phyloP scores from a whole-genome alignment of 371 early-diverging fungal genomes.

The Batkoa obscura region DNA sequence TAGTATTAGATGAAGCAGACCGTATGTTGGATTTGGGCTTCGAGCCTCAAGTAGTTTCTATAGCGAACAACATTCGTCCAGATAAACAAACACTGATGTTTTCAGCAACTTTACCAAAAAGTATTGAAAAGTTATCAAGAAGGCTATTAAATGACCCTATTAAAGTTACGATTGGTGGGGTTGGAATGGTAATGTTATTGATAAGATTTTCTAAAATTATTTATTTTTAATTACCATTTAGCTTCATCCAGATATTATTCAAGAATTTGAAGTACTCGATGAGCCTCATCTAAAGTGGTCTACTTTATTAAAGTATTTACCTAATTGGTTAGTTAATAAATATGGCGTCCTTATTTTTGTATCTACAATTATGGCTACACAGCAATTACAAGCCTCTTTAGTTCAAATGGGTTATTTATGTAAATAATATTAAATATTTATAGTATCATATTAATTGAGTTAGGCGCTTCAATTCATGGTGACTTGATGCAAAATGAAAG shows the following conservation, averaged over 20 bases:
- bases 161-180: slow-evolving; percentile 92
- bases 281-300: slow-evolving; percentile 44
- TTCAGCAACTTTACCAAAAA: slow-evolving; percentile 97
- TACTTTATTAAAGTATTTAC: slow-evolving; percentile 86
- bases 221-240: background rate
- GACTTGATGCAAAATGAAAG: slow-evolving; percentile 93
- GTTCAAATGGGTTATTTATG: slow-evolving; percentile 53
- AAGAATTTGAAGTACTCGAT: background rate
- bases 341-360: slow-evolving; percentile 44
- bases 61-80: background rate
- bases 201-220: background rate
- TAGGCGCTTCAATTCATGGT: slow-evolving; percentile 78
- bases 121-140: slow-evolving; percentile 85
- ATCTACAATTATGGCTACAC: background rate
- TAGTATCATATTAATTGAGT: slow-evolving; percentile 77
- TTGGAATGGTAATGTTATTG: slow-evolving; percentile 27
- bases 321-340: slow-evolving; percentile 78
- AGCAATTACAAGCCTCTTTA: slow-evolving; percentile 9
- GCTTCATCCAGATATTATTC: background rate
- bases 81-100: slow-evolving; percentile 93
- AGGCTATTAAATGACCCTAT: slow-evolving; percentile 57
- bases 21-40: slow-evolving; percentile 98
- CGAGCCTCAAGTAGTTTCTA: slow-evolving; percentile 18
- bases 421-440: slow-evolving; percentile 55
- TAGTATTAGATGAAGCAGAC: slow-evolving; percentile 93